Evolutionary conservation across 768 basidiomycete species (phyloP), one percentile per base, ranked within the genome.

Genomic region (Boletus vermiculosoides): DNA sequence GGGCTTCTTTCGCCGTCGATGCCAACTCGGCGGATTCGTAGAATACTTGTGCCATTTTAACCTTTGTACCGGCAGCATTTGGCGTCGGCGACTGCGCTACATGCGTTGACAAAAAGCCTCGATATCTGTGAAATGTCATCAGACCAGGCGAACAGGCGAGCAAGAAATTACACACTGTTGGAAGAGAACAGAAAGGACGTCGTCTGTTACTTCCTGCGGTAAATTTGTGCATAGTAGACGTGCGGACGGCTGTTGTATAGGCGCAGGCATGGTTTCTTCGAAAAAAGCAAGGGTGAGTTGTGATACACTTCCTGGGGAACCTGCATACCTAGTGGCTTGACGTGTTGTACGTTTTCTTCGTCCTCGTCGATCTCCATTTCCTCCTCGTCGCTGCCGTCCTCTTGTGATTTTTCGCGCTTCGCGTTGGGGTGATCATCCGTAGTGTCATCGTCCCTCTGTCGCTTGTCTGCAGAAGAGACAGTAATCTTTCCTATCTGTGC

Each of bases 351-450:
- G 37, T 76, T 69, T 53, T 89, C 87, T 45, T 91, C 88, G 46
- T 97, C 93, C 49, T 94, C 92, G 58, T 94, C 93, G 66, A 94
- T 92, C 75, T 96, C 94, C 88, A 95, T 95, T 76, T 94, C 92
- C 68, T 89, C 89, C 53, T 86, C 93, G 60, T 91, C 90, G 61
- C 74, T 82, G 15, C 76, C 75, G 13, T 85, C 83, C 41, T 79
- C 85, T 47, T 83, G 83, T 44, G 78, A 75, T 71, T 84, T 91
- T 65, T 85, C 83, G 59, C 86, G 83, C 76, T 95, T 96, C 28
- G 79, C 63, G 44, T 77, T 77, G 49, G 81, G 80, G 52, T 78
- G 84, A 51, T 75, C 79, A 45, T 82, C 82, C 25, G 75, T 77
- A 40, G 73, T 68, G 45, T 82, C 83, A 20, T 82, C 86, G 42